phyloP scores from a whole-genome alignment of 805 yeast species.

The Candida lessepsii region DNA sequence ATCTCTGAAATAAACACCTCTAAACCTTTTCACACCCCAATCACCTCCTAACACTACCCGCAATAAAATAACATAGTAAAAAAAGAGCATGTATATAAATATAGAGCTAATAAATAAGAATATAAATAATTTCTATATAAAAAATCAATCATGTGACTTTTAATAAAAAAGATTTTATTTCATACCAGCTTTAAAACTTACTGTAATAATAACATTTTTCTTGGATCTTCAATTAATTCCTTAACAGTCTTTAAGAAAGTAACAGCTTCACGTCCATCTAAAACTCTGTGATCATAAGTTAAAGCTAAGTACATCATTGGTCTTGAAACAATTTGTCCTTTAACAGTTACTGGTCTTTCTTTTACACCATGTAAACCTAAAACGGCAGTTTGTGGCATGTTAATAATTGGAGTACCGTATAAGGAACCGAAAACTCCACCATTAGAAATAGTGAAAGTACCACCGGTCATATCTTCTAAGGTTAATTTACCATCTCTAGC shows the following conservation, averaged over 20 bases:
- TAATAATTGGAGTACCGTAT: slow-evolving; percentile 97
- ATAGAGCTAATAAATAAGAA: no score
- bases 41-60: no score
- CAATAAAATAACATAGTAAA: no score
- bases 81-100: no score
- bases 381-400: slow-evolving; percentile 97
- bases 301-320: slow-evolving; percentile 99
- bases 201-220: slow-evolving; percentile 77
- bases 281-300: slow-evolving; percentile 96
- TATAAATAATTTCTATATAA: no score
- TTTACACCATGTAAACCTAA: slow-evolving; percentile 96
- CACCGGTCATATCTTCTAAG: slow-evolving; percentile 98
- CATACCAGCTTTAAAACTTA: slow-evolving; percentile 8
- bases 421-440: slow-evolving; percentile 99
- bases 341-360: slow-evolving; percentile 94
- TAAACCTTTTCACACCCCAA: no score
- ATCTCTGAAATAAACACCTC: no score
- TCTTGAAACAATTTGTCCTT: slow-evolving; percentile 93
- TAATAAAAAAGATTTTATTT: no score
- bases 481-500: slow-evolving; percentile 97
- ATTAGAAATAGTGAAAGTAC: slow-evolving; percentile 97
- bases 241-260: slow-evolving; percentile 93
- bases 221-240: slow-evolving; percentile 97
- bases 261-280: slow-evolving; percentile 99
- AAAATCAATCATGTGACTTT: no score